Evolutionary conservation across 805 yeast species (phyloP).

Genomic region (Torulaspora gathmanii): DNA sequence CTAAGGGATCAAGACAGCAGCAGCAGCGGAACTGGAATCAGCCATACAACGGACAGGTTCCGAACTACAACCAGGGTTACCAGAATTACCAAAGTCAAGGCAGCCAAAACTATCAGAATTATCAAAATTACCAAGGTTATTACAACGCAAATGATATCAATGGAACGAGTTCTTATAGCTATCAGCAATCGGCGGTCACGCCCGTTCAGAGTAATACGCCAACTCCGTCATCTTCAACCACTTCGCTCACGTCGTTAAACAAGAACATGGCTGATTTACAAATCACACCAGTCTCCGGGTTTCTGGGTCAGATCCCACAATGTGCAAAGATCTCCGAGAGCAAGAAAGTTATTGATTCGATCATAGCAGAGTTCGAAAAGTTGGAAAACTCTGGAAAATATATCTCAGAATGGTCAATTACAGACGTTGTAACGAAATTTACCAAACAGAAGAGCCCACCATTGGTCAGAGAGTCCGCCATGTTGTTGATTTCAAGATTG

Average conservation of each 20-base stretch:
- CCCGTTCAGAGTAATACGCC: constrained; percentile 36
- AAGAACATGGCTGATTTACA: constrained; percentile 64
- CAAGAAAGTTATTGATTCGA: constrained; percentile 32
- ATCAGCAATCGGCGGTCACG: constrained; percentile 34
- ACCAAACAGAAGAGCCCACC: constrained; percentile 70
- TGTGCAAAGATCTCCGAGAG: constrained; percentile 36
- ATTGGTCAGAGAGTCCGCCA: constrained; percentile 70
- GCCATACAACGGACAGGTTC: constrained; percentile 10
- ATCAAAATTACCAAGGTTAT: neutral
- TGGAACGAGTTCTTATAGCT: constrained; percentile 24
- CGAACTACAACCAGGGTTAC: constrained; percentile 8
- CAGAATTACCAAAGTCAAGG: constrained; percentile 15
- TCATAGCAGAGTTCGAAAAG: constrained; percentile 46
- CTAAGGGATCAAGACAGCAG: constrained; percentile 15
- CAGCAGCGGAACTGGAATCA: constrained; percentile 16
- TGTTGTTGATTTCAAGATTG: constrained; percentile 53
- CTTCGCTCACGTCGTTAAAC: constrained; percentile 68
- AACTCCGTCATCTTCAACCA: constrained; percentile 53
- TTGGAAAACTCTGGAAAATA: constrained; percentile 31
- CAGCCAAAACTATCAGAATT: constrained; percentile 15
- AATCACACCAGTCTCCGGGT: constrained; percentile 60
- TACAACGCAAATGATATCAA: constrained; percentile 12
- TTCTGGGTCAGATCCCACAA: constrained; percentile 38
- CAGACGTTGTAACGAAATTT: constrained; percentile 59
- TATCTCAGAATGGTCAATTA: constrained; percentile 61